A percentile compares a stretch with the other conserved stretches of the same genome.
Conservation (phyloP, 2,329 filamentous ascomycete genomes). For the Helminthosporium solani region DNA sequence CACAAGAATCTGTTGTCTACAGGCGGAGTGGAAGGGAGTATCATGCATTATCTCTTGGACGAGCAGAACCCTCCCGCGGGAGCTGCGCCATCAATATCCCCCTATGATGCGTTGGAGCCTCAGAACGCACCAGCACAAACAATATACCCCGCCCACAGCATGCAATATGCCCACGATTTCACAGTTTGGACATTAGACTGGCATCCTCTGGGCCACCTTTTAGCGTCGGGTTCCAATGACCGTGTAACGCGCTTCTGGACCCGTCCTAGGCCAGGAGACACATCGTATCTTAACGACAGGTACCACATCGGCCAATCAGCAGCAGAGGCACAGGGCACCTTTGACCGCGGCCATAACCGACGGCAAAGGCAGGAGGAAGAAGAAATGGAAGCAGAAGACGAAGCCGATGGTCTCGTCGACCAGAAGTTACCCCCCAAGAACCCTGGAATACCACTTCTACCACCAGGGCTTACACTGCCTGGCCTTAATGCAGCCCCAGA, state of each 20-base stretch:
- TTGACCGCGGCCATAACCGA: conserved; percentile 76
- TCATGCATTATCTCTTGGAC: conserved; percentile 94
- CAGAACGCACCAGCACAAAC: conserved; percentile 78
- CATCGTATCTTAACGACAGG: conserved; percentile 80
- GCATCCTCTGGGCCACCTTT: conserved; percentile 93
- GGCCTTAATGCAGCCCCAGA: conserved; percentile 39
- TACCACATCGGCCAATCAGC: conserved; percentile 95
- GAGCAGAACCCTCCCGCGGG: conserved; percentile 84
- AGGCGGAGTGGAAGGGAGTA: conserved; percentile 82
- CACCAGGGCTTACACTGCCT: conserved; percentile 55
- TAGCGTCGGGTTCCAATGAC: conserved; percentile 94
- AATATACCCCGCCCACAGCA: conserved; percentile 86
- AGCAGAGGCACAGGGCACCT: conserved; percentile 92
- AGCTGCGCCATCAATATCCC: conserved; percentile 69
- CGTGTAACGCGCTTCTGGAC: conserved; percentile 97
- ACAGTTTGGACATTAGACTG: conserved; percentile 98
- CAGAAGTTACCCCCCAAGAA: conserved; percentile 74
- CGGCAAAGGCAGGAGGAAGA: conserved; percentile 84
- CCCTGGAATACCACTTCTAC: conserved; percentile 57
- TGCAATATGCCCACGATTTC: conserved; percentile 87
- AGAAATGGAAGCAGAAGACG: conserved; percentile 89
- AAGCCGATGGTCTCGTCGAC: conserved; percentile 87
- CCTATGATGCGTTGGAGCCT: conserved; percentile 83
- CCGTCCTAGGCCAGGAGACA: conserved; percentile 81
- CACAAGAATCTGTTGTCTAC: conserved; percentile 88